Base-by-base conservation (phyloP, 1,284 basidiomycete species). In the Testicularia cyperi region DNA sequence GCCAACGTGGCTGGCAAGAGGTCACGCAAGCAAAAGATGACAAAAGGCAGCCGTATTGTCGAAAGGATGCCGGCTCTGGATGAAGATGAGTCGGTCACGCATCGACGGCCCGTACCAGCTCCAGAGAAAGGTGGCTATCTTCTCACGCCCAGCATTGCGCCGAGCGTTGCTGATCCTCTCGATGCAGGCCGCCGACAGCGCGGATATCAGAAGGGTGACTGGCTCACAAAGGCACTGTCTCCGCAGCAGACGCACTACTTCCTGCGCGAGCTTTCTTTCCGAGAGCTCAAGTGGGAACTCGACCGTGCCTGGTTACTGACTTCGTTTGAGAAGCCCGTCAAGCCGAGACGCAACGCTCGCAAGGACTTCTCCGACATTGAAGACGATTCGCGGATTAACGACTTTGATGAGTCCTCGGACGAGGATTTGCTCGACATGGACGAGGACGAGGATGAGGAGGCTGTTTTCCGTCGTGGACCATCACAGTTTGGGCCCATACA, bases 181-280 rank as follows among this genome's bases (percentile, higher is more conserved):
- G 48, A 57, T 23, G 47, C 42, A 10, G 53, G 60, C 5, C 44
- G 53, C 10, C 46, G 26, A 19, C 36, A 34, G 19, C 16, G 26
- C 5, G 31, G 41, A 14, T 35, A 16, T 30, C 30, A 38, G 14
- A 38, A 47, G 35, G 61, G 55, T 9, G 39, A 57, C 13, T 72
- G 70, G 70, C 65, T 70, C 16, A 30, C 63, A 23, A 51, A 61
- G 25, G 56, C 61, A 25, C 39, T 72, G 13, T 38, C 58, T 18
- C 53, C 67, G 2, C 60, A 72, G 51, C 60, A 70, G 44, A 56
- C 52, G 6, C 65, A 72, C 54, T 74, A 70, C 52, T 63, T 74
- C 39, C 30, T 74, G 33, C 65, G 68, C 21, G 63, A 66, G 23
- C 44, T 74, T 9, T 54, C 70, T 0, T 18, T 32, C 31, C 52